Evolutionary conservation across 2,329 filamentous ascomycete species (phyloP).

Genomic region (Nemania diffusa): DNA sequence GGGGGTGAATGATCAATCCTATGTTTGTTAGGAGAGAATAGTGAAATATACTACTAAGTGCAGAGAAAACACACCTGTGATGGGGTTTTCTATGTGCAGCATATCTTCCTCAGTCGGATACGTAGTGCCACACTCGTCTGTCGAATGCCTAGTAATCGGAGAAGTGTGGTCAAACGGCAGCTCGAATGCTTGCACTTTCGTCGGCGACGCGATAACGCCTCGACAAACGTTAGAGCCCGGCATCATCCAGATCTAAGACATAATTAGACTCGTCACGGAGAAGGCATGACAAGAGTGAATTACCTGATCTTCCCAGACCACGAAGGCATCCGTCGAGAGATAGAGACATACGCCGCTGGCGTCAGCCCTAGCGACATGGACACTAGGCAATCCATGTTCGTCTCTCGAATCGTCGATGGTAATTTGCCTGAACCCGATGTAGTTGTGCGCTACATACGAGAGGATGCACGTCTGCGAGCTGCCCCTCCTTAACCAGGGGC

Average conservation of each 20-base stretch:
- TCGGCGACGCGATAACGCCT: slow-evolving; percentile 65
- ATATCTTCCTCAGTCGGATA: slow-evolving; percentile 53
- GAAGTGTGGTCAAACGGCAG: slow-evolving; percentile 54
- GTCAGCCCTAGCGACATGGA: slow-evolving; percentile 57
- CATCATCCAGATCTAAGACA: slow-evolving; percentile 56
- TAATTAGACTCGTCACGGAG: slow-evolving; percentile 18
- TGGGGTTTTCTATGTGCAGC: slow-evolving; percentile 55
- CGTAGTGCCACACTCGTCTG: slow-evolving; percentile 58
- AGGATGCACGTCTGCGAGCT: slow-evolving; percentile 56
- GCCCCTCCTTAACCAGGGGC: slow-evolving; percentile 59
- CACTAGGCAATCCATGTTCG: slow-evolving; percentile 49
- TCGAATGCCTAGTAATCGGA: slow-evolving; percentile 50
- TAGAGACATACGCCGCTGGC: slow-evolving; percentile 60
- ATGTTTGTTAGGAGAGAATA: slow-evolving; percentile 17
- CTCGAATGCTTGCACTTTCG: slow-evolving; percentile 62
- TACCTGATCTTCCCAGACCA: slow-evolving; percentile 66
- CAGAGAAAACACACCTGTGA: slow-evolving; percentile 52
- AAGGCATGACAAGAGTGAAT: background rate
- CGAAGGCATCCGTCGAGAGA: slow-evolving; percentile 63
- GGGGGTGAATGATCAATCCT: slow-evolving; percentile 62
- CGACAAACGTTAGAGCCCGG: slow-evolving; percentile 55
- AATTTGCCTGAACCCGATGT: slow-evolving; percentile 66
- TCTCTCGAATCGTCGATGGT: slow-evolving; percentile 54
- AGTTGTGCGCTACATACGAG: slow-evolving; percentile 61
- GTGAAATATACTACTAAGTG: background rate